Evolutionary conservation across 2,329 filamentous ascomycete species (phyloP).

Genomic region (Thelonectria rubi): DNA sequence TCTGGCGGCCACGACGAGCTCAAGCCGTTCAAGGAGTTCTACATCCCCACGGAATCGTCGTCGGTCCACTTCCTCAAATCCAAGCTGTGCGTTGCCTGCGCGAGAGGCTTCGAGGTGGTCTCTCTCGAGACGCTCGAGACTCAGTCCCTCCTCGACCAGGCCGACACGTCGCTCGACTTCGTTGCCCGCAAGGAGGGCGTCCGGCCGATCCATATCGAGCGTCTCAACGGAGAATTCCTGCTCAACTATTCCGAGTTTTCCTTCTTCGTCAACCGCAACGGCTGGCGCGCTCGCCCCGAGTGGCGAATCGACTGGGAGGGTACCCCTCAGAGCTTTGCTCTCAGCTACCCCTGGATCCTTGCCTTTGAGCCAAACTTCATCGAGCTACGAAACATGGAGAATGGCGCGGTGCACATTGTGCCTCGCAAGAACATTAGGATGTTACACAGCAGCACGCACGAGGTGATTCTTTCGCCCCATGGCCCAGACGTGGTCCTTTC

Average conservation of each 20-base stretch:
- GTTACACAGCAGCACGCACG: conserved; percentile 95
- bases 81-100: conserved; percentile 95
- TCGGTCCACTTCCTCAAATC: conserved; percentile 98
- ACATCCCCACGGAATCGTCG: conserved; percentile 97
- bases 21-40: conserved; percentile 98
- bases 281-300: conserved; percentile 93
- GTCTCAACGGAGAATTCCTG: conserved; percentile 94
- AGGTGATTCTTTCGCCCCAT: conserved; percentile 68
- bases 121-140: conserved; percentile 97
- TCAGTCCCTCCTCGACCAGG: conserved; percentile 94
- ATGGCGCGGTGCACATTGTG: conserved; percentile 92
- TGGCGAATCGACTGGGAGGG: conserved; percentile 99
- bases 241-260: conserved; percentile 99
- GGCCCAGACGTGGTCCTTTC: not conserved
- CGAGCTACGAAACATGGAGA: conserved; percentile 95
- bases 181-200: conserved; percentile 93
- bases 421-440: conserved; percentile 97
- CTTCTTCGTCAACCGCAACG: conserved; percentile 99
- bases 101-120: conserved; percentile 95
- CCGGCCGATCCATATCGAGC: conserved; percentile 95
- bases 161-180: conserved; percentile 97
- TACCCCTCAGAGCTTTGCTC: conserved; percentile 87
- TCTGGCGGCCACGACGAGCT: conserved; percentile 91
- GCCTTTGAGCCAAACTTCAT: conserved; percentile 98
- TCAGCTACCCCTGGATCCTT: conserved; percentile 96